Evolutionary conservation across 164 flowering plant species (phyloP).

Genomic region (Magnolia changhungtana): DNA sequence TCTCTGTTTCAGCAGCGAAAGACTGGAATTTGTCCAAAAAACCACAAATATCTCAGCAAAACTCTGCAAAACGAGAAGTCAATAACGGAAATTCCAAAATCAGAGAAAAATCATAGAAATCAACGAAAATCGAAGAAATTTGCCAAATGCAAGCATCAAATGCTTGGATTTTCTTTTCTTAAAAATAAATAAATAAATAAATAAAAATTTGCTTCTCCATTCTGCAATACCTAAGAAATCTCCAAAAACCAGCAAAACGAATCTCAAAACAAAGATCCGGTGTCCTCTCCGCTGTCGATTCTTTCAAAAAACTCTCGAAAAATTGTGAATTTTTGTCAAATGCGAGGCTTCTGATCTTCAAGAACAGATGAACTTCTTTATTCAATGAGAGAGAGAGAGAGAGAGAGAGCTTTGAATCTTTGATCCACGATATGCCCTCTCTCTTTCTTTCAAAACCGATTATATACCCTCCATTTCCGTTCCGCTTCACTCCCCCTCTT

Average conservation of each 20-base stretch:
- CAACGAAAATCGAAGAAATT: not conserved
- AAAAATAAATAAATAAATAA: too few relatives aligned
- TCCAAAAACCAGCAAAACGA: not conserved
- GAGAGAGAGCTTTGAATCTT: not conserved
- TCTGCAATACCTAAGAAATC: not conserved
- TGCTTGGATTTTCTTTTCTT: not conserved
- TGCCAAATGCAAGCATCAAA: not conserved
- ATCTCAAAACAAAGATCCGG: not conserved
- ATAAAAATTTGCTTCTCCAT: not conserved
- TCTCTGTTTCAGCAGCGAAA: not conserved
- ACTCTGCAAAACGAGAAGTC: not conserved
- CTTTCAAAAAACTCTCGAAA: not conserved
- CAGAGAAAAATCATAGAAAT: not conserved
- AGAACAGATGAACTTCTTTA: not conserved
- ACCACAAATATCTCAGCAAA: not conserved
- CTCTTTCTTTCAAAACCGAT: not conserved
- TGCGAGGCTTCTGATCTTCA: not conserved
- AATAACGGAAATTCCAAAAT: not conserved
- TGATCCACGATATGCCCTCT: slow-evolving; percentile 1
- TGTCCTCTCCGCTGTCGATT: not conserved
- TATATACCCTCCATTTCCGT: not conserved
- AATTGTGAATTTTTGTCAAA: not conserved
- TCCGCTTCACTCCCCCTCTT: not conserved
- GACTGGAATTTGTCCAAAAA: not conserved
- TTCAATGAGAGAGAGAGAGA: not conserved